Percentiles rank a stretch among this genome's conserved stretches.
phyloP scores from a whole-genome alignment of 2,329 filamentous ascomycete species.

The Xylaria sp. region DNA sequence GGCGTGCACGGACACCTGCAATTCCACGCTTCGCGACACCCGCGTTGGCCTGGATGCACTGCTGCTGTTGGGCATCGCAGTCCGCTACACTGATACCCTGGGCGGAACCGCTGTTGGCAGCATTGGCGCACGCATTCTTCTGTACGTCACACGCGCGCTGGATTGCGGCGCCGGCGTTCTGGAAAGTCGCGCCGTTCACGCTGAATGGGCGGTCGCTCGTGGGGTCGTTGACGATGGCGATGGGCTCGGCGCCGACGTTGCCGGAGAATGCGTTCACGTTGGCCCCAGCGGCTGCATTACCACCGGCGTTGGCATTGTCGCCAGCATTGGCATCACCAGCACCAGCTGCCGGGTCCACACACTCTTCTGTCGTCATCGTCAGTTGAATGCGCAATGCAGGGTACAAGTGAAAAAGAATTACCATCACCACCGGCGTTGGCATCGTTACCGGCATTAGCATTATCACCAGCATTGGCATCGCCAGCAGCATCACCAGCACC shows the following conservation, averaged over 20 bases:
- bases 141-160: conserved; percentile 62
- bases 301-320: conserved; percentile 19
- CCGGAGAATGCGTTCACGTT: conserved; percentile 61
- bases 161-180: conserved; percentile 57
- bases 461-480: conserved; percentile 19
- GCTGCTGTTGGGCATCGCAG: conserved; percentile 56
- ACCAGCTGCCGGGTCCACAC: conserved; percentile 19
- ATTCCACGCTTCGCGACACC: conserved; percentile 32
- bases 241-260: conserved; percentile 55
- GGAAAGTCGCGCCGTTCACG: conserved; percentile 67
- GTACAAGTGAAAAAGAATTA: background rate
- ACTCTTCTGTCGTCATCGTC: background rate
- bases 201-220: conserved; percentile 56
- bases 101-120: conserved; percentile 55
- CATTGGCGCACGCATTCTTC: conserved; percentile 61
- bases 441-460: conserved; percentile 16
- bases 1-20: conserved; percentile 17
- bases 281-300: conserved; percentile 38
- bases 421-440: conserved; percentile 23
- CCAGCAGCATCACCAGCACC: conserved; percentile 12
- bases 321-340: conserved; percentile 5
- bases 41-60: conserved; percentile 48
- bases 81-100: conserved; percentile 52
- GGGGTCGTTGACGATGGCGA: conserved; percentile 53
- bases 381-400: background rate